Percentiles rank a stretch among this genome's conserved stretches.
Evolutionary conservation across 1,284 basidiomycete species (phyloP).

Genomic region (Cutaneotrichosporon cyanovorans): DNA sequence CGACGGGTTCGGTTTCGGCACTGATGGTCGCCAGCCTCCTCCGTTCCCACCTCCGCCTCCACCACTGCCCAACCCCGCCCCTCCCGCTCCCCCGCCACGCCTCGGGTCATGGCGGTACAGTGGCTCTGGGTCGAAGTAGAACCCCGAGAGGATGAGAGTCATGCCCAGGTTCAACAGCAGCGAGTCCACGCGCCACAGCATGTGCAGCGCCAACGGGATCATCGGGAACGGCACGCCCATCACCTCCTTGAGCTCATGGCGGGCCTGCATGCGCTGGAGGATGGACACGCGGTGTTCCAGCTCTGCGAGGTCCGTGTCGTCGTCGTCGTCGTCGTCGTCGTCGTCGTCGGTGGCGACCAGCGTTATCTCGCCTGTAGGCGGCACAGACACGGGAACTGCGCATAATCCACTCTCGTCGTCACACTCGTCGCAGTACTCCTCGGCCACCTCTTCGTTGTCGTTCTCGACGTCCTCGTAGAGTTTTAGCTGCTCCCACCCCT

Average conservation of each 20-base stretch:
- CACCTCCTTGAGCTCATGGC: constrained; percentile 41
- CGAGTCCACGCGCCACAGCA: constrained; percentile 45
- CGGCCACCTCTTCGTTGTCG: constrained; percentile 6
- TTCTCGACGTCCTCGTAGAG: constrained; percentile 37
- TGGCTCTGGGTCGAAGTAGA: constrained; percentile 41
- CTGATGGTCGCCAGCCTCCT: constrained; percentile 9
- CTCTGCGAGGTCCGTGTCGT: constrained; percentile 36
- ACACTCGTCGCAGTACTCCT: constrained; percentile 3
- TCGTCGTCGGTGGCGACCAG: constrained; percentile 3
- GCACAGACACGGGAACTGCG: constrained; percentile 8
- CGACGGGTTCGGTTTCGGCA: constrained; percentile 25
- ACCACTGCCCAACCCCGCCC: neutral
- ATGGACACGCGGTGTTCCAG: constrained; percentile 40
- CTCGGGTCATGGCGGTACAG: constrained; percentile 31
- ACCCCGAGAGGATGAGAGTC: constrained; percentile 43
- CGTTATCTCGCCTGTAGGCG: neutral
- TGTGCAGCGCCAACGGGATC: constrained; percentile 42
- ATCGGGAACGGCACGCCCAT: constrained; percentile 43
- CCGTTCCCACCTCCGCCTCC: neutral
- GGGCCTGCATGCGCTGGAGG: constrained; percentile 38
- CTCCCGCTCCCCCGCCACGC: neutral
- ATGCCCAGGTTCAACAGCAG: constrained; percentile 46
- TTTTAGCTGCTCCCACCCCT: constrained; percentile 42
- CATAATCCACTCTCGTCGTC: constrained; percentile 12
- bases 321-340: constrained; percentile 10